Base-by-base conservation (phyloP, 306 rosid species). In the Inga laurina region DNA sequence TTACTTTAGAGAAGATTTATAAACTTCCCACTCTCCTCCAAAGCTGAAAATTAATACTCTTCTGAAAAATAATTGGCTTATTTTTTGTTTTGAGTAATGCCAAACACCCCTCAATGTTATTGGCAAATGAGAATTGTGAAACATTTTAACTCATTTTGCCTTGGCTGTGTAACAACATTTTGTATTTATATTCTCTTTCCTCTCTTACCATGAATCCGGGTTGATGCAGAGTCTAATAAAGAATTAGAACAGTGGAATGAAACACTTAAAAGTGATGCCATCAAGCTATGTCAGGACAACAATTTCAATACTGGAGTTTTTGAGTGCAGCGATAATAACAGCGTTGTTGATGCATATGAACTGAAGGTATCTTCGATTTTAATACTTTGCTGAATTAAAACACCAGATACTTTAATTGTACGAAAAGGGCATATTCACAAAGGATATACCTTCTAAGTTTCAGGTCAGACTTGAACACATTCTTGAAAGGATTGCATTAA, bases 401-500 rank as follows among this genome's bases (percentile, higher is more conserved):
- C 34, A 12, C 41, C 13, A 13, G 39, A 32, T 14, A 35, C 56
- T 77, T 32, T 81, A 45, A 75, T 18, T 78, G 30, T 69, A 21
- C 34, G 70, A 56, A 24, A 59, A 35, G 51, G 79, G 5, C 62
- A 49, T 54, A 79, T 80, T 64, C 74, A 75, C 66, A 78, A 75
- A 77, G 57, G 24, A n/a, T 44, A 62, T 51, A 62, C 84, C 46
- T 32, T 18, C 10, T 54, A 61, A 82, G 80, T 62, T 85, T 52
- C 97, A 96, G 99, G 91, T 94, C 70, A 93, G 99, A 82, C 94
- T 96, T 74, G 99, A 93, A 85, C 99, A 96, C 85, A 93, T 96
- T 83, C 97, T 96, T 65, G 99, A 93, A 85, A 92, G 98, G 83
- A 87, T 93, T 88, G 85, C 86, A 22, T 87, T 96, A 87, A 89